Evolutionary conservation across 1,284 basidiomycete genomes (phyloP).

Genomic region (Farysia itapuensis): DNA sequence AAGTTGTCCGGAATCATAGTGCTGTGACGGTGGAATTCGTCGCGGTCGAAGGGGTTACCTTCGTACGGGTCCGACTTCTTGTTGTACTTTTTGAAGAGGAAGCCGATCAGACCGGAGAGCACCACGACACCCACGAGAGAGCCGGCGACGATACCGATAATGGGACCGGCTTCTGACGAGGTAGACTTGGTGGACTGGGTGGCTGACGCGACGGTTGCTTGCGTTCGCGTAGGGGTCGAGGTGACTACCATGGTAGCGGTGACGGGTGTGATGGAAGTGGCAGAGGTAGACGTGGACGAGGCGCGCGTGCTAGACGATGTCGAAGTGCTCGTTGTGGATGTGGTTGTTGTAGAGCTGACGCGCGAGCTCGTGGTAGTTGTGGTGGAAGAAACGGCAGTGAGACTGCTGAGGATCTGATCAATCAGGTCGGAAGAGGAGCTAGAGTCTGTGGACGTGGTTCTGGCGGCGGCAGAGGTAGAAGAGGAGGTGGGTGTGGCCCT

Average conservation of each 20-base stretch:
- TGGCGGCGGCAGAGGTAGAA: conserved; percentile 5
- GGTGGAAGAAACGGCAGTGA: not conserved
- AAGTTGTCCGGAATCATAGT: conserved; percentile 58
- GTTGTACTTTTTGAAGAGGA: conserved; percentile 56
- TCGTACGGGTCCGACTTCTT: conserved; percentile 55
- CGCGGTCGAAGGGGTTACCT: conserved; percentile 56
- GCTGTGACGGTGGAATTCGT: conserved; percentile 56
- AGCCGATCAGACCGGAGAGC: conserved; percentile 55
- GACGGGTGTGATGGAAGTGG: conserved; percentile 2
- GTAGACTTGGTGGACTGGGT: conserved; percentile 22
- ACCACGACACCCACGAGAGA: conserved; percentile 57
- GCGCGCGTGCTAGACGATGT: conserved; percentile 10
- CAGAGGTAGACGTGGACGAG: conserved; percentile 7
- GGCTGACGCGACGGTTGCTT: conserved; percentile 6
- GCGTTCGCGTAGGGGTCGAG: conserved; percentile 13
- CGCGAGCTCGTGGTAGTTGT: not conserved
- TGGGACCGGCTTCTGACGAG: conserved; percentile 45
- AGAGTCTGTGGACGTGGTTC: conserved; percentile 7
- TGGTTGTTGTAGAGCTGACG: not conserved
- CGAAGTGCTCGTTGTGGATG: conserved; percentile 11
- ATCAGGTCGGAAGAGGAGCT: not conserved
- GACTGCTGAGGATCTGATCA: not conserved
- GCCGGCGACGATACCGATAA: conserved; percentile 60
- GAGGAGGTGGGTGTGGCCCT: conserved; percentile 2
- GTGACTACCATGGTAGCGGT: conserved; percentile 39